phyloP scores from a whole-genome alignment of 768 basidiomycete genomes.

The Pleurotus platypus region DNA sequence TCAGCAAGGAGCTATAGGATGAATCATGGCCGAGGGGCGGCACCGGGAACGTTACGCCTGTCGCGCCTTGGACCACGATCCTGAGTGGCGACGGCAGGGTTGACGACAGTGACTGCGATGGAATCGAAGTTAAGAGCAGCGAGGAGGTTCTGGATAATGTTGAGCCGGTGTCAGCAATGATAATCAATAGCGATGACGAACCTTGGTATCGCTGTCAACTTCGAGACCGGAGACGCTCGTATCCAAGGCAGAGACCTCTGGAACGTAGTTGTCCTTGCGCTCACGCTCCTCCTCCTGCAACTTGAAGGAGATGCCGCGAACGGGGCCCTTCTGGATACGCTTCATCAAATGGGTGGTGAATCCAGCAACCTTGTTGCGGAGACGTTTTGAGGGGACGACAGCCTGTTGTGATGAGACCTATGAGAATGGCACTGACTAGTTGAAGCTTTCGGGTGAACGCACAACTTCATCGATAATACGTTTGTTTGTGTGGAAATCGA shows the following conservation, averaged over 20 bases:
- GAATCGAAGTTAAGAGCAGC: conserved; percentile 90
- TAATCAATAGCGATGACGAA: conserved; percentile 30
- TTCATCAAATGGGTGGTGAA: conserved; percentile 99
- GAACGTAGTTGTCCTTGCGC: conserved; percentile 98
- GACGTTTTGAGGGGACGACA: conserved; percentile 94
- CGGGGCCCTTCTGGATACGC: conserved; percentile 97
- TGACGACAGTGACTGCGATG: conserved; percentile 72
- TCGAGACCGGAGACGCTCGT: conserved; percentile 69
- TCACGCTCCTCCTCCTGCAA: conserved; percentile 99
- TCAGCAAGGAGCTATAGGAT: background rate
- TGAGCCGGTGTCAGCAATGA: background rate
- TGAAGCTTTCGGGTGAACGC: conserved; percentile 14
- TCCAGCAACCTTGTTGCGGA: conserved; percentile 99
- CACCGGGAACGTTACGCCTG: conserved; percentile 79
- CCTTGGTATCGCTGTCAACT: conserved; percentile 93
- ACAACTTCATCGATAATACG: conserved; percentile 98
- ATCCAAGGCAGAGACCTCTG: conserved; percentile 96
- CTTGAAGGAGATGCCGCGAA: conserved; percentile 99
- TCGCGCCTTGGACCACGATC: conserved; percentile 75
- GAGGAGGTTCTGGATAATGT: conserved; percentile 70
- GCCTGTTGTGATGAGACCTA: conserved; percentile 47
- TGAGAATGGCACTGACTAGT: conserved; percentile 2
- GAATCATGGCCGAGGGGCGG: conserved; percentile 43
- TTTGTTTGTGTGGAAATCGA: conserved; percentile 99
- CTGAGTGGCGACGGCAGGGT: conserved; percentile 57